These are phyloP conservation scores for Chaetomium cochliodes DNA, from an alignment of 495 filamentous ascomycete species.

Conservation along the genomic window DNA sequence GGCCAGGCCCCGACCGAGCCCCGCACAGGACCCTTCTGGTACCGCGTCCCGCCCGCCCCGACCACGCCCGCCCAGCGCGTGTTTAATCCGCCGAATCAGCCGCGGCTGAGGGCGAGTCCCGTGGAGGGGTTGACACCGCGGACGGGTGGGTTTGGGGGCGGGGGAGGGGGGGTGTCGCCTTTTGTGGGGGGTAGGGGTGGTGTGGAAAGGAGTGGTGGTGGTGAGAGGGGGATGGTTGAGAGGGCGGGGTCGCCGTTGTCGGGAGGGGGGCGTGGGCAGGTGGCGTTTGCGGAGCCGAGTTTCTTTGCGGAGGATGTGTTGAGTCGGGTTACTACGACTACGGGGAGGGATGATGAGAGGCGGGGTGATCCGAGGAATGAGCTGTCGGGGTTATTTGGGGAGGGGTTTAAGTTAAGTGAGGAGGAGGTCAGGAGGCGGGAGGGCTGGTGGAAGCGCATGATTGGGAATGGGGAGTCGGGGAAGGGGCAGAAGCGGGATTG, in stretches of 20 bases:
- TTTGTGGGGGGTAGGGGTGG: too few relatives aligned
- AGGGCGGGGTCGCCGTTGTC: too few relatives aligned
- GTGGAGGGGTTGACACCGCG: conserved; percentile 14
- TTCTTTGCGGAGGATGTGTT: conserved; percentile 21
- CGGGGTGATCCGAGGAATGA: conserved; percentile 21
- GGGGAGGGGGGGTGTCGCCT: too few relatives aligned
- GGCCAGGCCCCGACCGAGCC: conserved; percentile 51
- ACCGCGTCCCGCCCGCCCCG: conserved; percentile 63
- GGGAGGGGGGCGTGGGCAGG: not conserved
- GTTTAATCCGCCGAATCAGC: conserved; percentile 58
- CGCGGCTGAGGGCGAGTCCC: conserved; percentile 45
- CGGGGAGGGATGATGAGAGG: not conserved
- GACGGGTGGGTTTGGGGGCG: too few relatives aligned
- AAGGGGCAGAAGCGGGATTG: not conserved
- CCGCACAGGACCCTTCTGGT: conserved; percentile 51
- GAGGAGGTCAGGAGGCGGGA: not conserved
- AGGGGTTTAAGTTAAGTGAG: conserved; percentile 20
- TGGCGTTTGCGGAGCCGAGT: conserved; percentile 23
- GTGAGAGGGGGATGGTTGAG: not conserved
- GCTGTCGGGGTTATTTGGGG: conserved; percentile 23
- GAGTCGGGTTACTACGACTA: not conserved
- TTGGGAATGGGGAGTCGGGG: not conserved
- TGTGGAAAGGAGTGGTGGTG: too few relatives aligned
- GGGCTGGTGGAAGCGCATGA: too few relatives aligned
- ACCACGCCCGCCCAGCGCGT: conserved; percentile 61